Percentiles rank a stretch among this genome's conserved stretches.
Evolutionary conservation across 2,329 filamentous ascomycete genomes (phyloP).

Genomic region (Alternaria sp.): DNA sequence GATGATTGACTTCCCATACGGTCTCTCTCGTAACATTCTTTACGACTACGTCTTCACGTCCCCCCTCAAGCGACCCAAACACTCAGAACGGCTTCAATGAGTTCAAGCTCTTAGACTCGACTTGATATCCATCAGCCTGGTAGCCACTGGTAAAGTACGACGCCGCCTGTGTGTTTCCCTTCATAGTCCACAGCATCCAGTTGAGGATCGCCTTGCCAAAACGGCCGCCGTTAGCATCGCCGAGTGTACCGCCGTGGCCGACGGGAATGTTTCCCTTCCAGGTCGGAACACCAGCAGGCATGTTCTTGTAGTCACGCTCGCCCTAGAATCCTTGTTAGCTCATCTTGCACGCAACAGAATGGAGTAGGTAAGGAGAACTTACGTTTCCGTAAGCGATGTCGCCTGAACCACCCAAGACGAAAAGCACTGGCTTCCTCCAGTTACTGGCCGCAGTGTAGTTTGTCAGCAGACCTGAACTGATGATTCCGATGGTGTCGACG

Average conservation of each 20-base stretch:
- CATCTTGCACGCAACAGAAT: background rate
- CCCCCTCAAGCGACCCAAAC: background rate
- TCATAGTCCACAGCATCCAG: conserved; percentile 23
- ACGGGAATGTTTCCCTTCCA: conserved; percentile 33
- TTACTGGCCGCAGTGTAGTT: conserved; percentile 12
- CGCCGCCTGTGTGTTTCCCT: conserved; percentile 13
- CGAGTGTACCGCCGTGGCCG: conserved; percentile 24
- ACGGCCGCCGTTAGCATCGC: conserved; percentile 19
- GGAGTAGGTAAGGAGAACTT: background rate
- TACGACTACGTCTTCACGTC: background rate
- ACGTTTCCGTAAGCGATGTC: conserved; percentile 30
- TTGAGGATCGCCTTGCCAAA: conserved; percentile 20
- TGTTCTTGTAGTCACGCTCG: conserved; percentile 24
- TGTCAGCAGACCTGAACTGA: conserved; percentile 21
- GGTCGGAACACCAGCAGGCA: conserved; percentile 13
- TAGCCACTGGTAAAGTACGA: conserved; percentile 6
- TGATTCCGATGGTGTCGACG: conserved; percentile 21
- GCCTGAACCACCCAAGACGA: conserved; percentile 18
- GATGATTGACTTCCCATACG: background rate
- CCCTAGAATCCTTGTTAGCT: conserved; percentile 8
- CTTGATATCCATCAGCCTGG: conserved; percentile 17
- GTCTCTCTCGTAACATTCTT: background rate
- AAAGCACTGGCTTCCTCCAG: conserved; percentile 23
- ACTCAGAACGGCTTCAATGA: conserved; percentile 13
- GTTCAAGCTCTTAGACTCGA: conserved; percentile 8